A percentile compares a stretch with the other conserved stretches of the same genome.
phyloP scores from a whole-genome alignment of 2,329 filamentous ascomycete species.

The Diaporthe amygdali region DNA sequence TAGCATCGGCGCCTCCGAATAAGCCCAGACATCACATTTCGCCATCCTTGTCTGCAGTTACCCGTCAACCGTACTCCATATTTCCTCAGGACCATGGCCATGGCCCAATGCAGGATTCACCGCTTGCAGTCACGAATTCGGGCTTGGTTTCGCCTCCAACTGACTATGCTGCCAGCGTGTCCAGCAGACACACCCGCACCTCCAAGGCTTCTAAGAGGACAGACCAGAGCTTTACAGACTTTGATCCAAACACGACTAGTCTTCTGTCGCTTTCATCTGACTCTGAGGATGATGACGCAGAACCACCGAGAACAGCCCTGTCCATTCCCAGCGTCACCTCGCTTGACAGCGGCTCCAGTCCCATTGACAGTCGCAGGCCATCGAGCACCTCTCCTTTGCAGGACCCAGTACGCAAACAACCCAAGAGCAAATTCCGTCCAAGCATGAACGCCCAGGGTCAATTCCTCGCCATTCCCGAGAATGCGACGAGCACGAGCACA shows the following conservation, averaged over 20 bases:
- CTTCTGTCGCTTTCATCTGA: constrained; percentile 63
- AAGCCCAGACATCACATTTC: constrained; percentile 21
- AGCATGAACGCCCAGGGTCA: constrained; percentile 47
- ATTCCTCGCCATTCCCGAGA: constrained; percentile 47
- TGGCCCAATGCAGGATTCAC: constrained; percentile 34
- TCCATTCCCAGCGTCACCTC: constrained; percentile 36
- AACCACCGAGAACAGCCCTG: constrained; percentile 39
- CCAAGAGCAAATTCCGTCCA: constrained; percentile 34
- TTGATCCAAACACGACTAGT: constrained; percentile 60
- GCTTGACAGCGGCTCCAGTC: constrained; percentile 28
- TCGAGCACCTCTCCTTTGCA: constrained; percentile 20
- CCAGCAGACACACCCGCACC: constrained; percentile 59
- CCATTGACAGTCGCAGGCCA: constrained; percentile 20
- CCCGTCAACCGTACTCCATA: constrained; percentile 9
- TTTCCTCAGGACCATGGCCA: constrained; percentile 30
- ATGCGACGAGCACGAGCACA: constrained; percentile 28
- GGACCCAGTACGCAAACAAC: constrained; percentile 19
- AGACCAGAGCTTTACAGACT: constrained; percentile 51
- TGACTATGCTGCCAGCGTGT: constrained; percentile 57
- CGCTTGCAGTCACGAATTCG: constrained; percentile 33
- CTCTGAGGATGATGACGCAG: constrained; percentile 53
- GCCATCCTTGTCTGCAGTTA: constrained; percentile 16
- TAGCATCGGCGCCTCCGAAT: not conserved
- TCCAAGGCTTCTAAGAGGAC: constrained; percentile 59
- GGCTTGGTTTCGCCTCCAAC: constrained; percentile 36